Evolutionary conservation across 148 eudicot species (phyloP).

Genomic region (Cornus controversa): DNA sequence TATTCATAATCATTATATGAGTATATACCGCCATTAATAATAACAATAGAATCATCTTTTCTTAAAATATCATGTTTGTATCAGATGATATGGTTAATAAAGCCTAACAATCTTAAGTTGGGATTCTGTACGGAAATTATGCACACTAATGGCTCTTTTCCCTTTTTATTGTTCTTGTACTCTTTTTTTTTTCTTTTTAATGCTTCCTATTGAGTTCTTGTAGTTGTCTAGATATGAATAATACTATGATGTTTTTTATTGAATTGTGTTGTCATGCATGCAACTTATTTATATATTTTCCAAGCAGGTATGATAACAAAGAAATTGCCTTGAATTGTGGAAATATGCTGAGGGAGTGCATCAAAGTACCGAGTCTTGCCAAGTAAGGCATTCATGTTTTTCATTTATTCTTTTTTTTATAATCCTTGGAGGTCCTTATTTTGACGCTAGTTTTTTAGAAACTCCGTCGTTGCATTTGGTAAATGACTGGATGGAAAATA

Average conservation of each 20-base stretch:
- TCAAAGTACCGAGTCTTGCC: slow-evolving; percentile 78
- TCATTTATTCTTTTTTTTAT: neutral
- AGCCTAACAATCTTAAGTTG: neutral
- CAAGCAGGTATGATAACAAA: slow-evolving; percentile 94
- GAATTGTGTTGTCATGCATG: too few species aligned
- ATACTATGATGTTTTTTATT: too few species aligned
- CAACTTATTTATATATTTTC: slow-evolving; percentile 21
- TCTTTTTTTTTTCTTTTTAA: neutral
- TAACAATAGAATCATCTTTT: neutral
- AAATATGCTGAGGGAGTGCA: slow-evolving; percentile 92
- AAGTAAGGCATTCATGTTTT: slow-evolving; percentile 57
- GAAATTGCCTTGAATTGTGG: slow-evolving; percentile 94
- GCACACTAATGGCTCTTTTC: neutral
- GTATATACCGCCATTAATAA: neutral
- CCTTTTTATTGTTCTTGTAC: neutral
- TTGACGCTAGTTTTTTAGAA: neutral
- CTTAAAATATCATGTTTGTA: neutral
- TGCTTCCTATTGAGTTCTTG: neutral
- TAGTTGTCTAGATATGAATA: neutral
- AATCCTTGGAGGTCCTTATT: neutral
- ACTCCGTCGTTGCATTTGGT: neutral
- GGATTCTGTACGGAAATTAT: neutral
- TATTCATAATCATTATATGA: neutral
- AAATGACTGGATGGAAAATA: too few species aligned
- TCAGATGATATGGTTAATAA: neutral